Evolutionary conservation across 2,329 filamentous ascomycete species (phyloP), one percentile per base, ranked within the genome.

Genomic region (Chaetomiaceae sp.): DNA sequence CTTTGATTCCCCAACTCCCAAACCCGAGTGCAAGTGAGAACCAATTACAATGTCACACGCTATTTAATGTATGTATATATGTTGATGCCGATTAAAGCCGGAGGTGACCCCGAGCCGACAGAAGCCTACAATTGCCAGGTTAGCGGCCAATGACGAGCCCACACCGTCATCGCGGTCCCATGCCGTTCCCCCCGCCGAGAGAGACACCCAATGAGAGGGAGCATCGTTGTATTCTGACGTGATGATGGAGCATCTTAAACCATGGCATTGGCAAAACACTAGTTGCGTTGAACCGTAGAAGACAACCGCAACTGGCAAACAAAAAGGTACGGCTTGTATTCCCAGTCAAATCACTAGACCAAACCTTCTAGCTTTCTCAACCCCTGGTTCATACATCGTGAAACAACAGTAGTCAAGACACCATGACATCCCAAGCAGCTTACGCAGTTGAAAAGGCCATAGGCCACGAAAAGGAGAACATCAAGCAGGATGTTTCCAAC

Each of bases 401-500:
- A 40, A 21, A 16, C 30, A 37, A 47, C 23, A 10, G n/a, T 8
- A 30, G 41, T 9, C 13, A n/a, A 41, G 61, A 61, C 48, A 72
- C 48, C 25, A 85, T 85, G 76, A 67, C 80, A 51, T 75, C 82
- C 48, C 84, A 87, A 75, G 85, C 81, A 70, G 89, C 89, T 43
- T 81, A 80, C 55, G 66, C 78, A 52, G 79, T 70, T 50, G 89
- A 94, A 66, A 81, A 86, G 72, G 71, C 70, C 45, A 65, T 91
- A 43, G 87, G 87, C 46, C 86, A 91, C 65, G 78, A 73, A 60
- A 76, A 80, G 61, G 85, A 85, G 62, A 77, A 83, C 16, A 74
- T 78, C 48, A 87, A 76, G 14, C 88, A 92, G 57, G 84, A 94
- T 64, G 74, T 92, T 43, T 73, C 79, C 55, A 84, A 84, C 59